phyloP scores from a whole-genome alignment of 2,329 filamentous ascomycete genomes.

The Pyrenochaeta sp. region DNA sequence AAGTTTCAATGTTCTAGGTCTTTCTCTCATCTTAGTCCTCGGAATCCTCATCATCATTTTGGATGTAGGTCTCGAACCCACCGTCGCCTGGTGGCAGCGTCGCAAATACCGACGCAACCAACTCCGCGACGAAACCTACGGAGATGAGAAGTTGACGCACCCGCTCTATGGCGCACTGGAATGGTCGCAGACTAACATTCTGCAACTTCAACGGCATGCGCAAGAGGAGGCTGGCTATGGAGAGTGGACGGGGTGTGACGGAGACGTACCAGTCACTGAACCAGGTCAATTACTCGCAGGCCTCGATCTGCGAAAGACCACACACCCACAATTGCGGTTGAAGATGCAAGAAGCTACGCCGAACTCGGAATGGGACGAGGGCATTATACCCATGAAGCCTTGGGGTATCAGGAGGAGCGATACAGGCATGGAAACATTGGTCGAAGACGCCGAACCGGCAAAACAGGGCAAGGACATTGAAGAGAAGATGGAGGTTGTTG shows the following conservation, averaged over 20 bases:
- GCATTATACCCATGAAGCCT: constrained; percentile 5
- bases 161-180: constrained; percentile 14
- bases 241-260: constrained; percentile 11
- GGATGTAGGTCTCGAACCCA: constrained; percentile 13
- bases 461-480: not conserved
- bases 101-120: constrained; percentile 4
- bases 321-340: constrained; percentile 13
- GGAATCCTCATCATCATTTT: constrained; percentile 28
- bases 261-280: constrained; percentile 15
- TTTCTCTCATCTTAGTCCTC: constrained; percentile 20
- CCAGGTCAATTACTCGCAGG: constrained; percentile 7
- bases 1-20: constrained; percentile 30
- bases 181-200: constrained; percentile 18
- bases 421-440: constrained; percentile 22
- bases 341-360: not conserved
- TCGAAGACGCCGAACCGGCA: constrained; percentile 5
- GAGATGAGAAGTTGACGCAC: constrained; percentile 4
- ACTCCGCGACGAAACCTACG: not conserved
- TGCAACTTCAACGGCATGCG: constrained; percentile 33
- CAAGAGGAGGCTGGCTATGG: constrained; percentile 26
- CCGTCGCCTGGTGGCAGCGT: constrained; percentile 9
- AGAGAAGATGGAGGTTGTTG: not conserved
- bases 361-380: constrained; percentile 4
- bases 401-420: constrained; percentile 14
- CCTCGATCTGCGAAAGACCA: constrained; percentile 9